Evolutionary conservation across 306 rosid species (phyloP).

Genomic region (Rubus parviflorus): DNA sequence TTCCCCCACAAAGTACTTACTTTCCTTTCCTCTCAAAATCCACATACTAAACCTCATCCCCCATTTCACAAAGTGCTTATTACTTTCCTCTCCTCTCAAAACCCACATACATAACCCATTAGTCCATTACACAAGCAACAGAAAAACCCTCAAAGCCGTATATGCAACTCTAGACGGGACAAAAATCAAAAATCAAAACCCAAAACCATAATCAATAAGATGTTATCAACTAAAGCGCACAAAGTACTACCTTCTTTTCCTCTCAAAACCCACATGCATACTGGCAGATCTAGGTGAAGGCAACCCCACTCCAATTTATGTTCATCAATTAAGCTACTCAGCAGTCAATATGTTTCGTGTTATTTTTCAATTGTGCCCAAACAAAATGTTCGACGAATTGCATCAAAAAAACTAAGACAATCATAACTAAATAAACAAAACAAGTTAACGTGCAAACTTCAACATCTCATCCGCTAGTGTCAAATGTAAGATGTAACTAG

Average conservation of each 20-base stretch:
- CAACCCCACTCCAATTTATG: neutral
- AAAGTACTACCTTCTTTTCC: neutral
- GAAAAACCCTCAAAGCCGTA: no score
- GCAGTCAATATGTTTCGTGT: no score
- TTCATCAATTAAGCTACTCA: neutral
- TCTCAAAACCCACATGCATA: neutral
- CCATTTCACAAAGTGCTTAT: neutral
- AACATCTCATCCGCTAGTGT: neutral
- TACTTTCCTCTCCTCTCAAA: neutral
- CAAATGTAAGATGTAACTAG: neutral
- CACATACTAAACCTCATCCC: conserved; percentile 7
- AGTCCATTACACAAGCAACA: no score
- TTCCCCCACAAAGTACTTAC: conserved; percentile 10
- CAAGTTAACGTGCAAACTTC: neutral
- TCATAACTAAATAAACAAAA: neutral
- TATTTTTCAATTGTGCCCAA: no score
- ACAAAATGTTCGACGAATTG: neutral
- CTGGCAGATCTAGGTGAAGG: neutral
- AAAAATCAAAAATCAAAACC: no score
- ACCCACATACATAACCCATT: neutral
- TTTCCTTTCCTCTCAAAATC: conserved; percentile 1
- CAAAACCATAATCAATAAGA: neutral
- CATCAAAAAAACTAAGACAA: no score
- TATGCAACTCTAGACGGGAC: no score
- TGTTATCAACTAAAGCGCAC: neutral